A percentile compares a stretch with the other conserved stretches of the same genome.
Conservation (phyloP, 2,329 filamentous ascomycete genomes). For the Ophiocordyceps camponoti-leonardi region DNA sequence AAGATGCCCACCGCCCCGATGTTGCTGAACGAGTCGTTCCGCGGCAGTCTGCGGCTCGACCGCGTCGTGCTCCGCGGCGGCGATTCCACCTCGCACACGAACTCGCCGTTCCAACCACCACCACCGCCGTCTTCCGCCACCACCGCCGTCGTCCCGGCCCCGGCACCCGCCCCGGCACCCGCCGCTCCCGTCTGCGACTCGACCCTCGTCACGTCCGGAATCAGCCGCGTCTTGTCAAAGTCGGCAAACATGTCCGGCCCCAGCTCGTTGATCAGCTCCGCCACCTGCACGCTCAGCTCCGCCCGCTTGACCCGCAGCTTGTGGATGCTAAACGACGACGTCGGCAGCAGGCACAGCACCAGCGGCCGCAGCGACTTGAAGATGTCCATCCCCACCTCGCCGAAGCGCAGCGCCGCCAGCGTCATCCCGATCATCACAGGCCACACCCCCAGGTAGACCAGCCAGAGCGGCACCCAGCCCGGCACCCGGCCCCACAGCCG, state of each 20-base stretch:
- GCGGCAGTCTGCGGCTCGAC: conserved; percentile 43
- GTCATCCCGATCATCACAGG: conserved; percentile 75
- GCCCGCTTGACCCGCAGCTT: conserved; percentile 57
- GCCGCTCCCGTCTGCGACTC: conserved; percentile 12
- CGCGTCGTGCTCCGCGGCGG: conserved; percentile 31
- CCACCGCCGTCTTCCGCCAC: conserved; percentile 25
- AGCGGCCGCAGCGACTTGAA: conserved; percentile 85
- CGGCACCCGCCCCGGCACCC: too few species aligned
- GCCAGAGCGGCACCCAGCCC: conserved; percentile 61
- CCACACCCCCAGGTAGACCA: conserved; percentile 57
- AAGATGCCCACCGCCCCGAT: conserved; percentile 80
- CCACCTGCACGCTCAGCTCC: conserved; percentile 65
- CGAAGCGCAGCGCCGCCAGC: conserved; percentile 83
- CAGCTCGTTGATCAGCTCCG: conserved; percentile 82
- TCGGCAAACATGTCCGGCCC: conserved; percentile 96
- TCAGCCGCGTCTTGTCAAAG: conserved; percentile 62
- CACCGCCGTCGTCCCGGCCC: neutral
- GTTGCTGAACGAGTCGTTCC: conserved; percentile 89
- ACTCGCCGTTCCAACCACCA: conserved; percentile 25
- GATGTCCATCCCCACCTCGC: conserved; percentile 98
- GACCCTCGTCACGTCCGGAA: conserved; percentile 34
- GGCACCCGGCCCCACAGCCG: conserved; percentile 71
- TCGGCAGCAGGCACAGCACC: conserved; percentile 68
- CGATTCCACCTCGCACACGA: conserved; percentile 16
- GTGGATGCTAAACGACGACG: conserved; percentile 67